Evolutionary conservation across 192 early-diverging fungal genomes (phyloP), one percentile per base, ranked within the genome.

Genomic region (Oehlia diaphana): DNA sequence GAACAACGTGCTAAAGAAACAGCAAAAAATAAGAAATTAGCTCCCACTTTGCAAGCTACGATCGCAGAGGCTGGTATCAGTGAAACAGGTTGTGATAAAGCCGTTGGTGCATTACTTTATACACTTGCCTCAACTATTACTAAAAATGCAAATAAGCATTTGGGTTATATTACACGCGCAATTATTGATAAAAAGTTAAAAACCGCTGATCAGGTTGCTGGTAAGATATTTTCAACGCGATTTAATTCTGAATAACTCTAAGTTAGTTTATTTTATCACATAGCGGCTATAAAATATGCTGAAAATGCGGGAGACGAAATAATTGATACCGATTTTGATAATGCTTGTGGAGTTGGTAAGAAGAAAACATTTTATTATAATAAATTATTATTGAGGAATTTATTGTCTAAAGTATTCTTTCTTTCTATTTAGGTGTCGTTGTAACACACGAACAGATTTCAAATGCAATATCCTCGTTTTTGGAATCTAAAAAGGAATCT

Each of bases 1-100:
- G 93, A 94, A 81, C 89, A 91, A 79, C 97, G 98, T 84, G 97
- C 97, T 77, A 94, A 94, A 84, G 96, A 98, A 81, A 96, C 97
- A 0, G 94, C 93, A 44, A 92, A 91, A 73, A 99, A 99, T 89
- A 99, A 99, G 85, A 99, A 98, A 85, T 86, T 99, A 12, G 92
- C 93, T 4, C 92, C 93, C 7, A 90, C 87, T 28, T 88, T 99
- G 44, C 88, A 91, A 74, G 81, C 74, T 37, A 87, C 93, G n/a
- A 93, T 97, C 72, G 79, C 84, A 49, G 91, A 91, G 63, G 93
- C 95, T 10, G 87, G 91, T 19, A 81, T 87, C 72, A 78, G 79
- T 26, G 74, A 84, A 37, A 82, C 79, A 42, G 83, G 85, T 9
- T 85, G 85, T 42, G 87, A 91, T 33, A 90, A 93, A 79, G 74